phyloP scores from a whole-genome alignment of 805 yeast species.

The Starmerella khaoyaiensis region DNA sequence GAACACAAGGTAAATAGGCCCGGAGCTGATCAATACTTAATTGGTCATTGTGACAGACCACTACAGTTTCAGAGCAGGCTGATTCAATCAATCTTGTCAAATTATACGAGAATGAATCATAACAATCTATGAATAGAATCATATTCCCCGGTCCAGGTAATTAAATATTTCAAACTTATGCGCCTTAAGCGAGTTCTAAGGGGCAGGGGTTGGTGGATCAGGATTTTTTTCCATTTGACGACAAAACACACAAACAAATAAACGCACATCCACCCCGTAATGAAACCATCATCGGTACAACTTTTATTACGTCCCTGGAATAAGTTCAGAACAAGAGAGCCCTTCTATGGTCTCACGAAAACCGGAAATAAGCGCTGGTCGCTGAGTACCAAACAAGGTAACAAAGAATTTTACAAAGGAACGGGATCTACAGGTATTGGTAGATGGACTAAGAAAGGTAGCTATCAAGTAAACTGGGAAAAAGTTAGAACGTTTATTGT shows the following conservation, averaged over 20 bases:
- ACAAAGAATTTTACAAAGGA: conserved; percentile 89
- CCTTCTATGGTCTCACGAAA: conserved; percentile 69
- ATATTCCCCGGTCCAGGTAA: conserved; percentile 4
- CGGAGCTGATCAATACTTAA: conserved; percentile 30
- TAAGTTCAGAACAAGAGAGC: conserved; percentile 64
- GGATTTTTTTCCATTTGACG: not conserved
- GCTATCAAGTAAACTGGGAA: conserved; percentile 64
- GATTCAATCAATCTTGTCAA: conserved; percentile 47
- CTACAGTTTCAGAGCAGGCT: conserved; percentile 36
- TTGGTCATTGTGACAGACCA: conserved; percentile 53
- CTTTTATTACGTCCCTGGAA: conserved; percentile 80
- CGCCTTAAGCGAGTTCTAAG: not conserved
- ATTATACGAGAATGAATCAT: conserved; percentile 89
- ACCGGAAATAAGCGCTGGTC: conserved; percentile 70
- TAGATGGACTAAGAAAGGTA: conserved; percentile 56
- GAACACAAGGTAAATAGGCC: conserved; percentile 40
- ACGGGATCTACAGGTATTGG: conserved; percentile 94
- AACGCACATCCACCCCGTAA: no score
- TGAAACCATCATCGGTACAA: conserved; percentile 29
- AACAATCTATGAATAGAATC: conserved; percentile 73
- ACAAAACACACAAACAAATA: no score
- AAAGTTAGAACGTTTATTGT: conserved; percentile 85
- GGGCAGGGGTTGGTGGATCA: not conserved
- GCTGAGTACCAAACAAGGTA: conserved; percentile 84
- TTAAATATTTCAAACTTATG: not conserved